Evolutionary conservation across 768 basidiomycete species (phyloP).

Genomic region (Amanita thiersii): DNA sequence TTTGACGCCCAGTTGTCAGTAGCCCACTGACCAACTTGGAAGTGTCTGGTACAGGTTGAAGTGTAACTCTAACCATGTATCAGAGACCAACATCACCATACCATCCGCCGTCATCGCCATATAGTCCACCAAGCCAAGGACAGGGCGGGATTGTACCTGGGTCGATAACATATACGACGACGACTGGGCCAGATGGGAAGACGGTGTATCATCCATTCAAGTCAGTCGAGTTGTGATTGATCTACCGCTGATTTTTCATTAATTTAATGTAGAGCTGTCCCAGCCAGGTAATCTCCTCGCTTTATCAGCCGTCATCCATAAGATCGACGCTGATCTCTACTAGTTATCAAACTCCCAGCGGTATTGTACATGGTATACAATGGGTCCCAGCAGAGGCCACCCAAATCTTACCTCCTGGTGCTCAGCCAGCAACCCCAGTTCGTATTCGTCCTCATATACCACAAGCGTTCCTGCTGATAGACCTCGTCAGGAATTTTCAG

Average conservation of each 20-base stretch:
- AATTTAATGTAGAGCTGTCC: slow-evolving; percentile 45
- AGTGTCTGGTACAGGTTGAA: too few species aligned
- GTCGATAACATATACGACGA: slow-evolving; percentile 68
- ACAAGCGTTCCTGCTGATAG: slow-evolving; percentile 4
- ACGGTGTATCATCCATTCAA: slow-evolving; percentile 67
- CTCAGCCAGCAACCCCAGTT: slow-evolving; percentile 51
- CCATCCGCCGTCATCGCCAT: too few species aligned
- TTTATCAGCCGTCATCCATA: slow-evolving; percentile 5
- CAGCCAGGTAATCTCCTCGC: slow-evolving; percentile 54
- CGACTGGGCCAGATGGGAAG: slow-evolving; percentile 52
- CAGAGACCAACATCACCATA: slow-evolving; percentile 17
- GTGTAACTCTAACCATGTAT: too few species aligned
- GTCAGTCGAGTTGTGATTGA: slow-evolving; percentile 25
- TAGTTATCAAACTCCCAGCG: slow-evolving; percentile 68
- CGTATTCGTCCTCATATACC: slow-evolving; percentile 14
- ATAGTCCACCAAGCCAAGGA: slow-evolving; percentile 14
- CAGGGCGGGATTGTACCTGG: slow-evolving; percentile 44
- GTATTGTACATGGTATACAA: slow-evolving; percentile 58
- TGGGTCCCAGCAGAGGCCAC: slow-evolving; percentile 69
- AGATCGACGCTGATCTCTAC: slow-evolving; percentile 10
- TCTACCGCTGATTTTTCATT: slow-evolving; percentile 10
- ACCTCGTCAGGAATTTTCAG: slow-evolving; percentile 43
- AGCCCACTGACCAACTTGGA: too few species aligned
- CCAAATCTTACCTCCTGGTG: slow-evolving; percentile 48
- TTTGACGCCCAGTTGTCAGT: too few species aligned